Conservation (phyloP, 768 basidiomycete genomes). For the Atractiella rhizophila region DNA sequence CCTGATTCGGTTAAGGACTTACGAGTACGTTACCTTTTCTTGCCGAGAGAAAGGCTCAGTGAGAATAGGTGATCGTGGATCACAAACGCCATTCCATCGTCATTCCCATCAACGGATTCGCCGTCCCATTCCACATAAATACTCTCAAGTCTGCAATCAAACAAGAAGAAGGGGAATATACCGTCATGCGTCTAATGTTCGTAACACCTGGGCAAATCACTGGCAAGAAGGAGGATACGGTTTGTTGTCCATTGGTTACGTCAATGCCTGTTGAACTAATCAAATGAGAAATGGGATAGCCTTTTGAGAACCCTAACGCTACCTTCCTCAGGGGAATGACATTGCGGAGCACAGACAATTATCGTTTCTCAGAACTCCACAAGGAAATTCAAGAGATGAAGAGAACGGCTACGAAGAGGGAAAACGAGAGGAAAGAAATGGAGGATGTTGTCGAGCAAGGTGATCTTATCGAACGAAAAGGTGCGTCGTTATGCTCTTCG, state of each 20-base stretch:
- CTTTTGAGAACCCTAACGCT: constrained; percentile 85
- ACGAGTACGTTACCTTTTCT: constrained; percentile 32
- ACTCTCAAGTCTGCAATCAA: constrained; percentile 95
- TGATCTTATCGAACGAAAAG: constrained; percentile 61
- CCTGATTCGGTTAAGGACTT: constrained; percentile 58
- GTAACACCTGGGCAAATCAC: constrained; percentile 92
- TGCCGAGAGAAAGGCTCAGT: no score
- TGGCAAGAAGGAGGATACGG: constrained; percentile 95
- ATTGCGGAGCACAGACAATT: constrained; percentile 67
- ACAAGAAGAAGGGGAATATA: constrained; percentile 84
- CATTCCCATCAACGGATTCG: constrained; percentile 77
- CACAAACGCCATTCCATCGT: constrained; percentile 70
- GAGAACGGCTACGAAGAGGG: constrained; percentile 88
- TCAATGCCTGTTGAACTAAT: background rate
- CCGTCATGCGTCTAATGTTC: constrained; percentile 87
- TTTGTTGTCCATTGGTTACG: constrained; percentile 22
- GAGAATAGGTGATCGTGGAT: constrained; percentile 65
- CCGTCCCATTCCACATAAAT: constrained; percentile 93
- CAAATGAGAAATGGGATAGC: constrained; percentile 26
- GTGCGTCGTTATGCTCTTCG: constrained; percentile 17
- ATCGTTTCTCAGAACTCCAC: constrained; percentile 65
- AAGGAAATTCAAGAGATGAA: constrained; percentile 86
- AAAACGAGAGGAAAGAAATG: constrained; percentile 93
- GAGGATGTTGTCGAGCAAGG: constrained; percentile 95
- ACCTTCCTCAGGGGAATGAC: constrained; percentile 89